Evolutionary conservation across 2,329 filamentous ascomycete species (phyloP).

Genomic region (Zymoseptoria tritici): DNA sequence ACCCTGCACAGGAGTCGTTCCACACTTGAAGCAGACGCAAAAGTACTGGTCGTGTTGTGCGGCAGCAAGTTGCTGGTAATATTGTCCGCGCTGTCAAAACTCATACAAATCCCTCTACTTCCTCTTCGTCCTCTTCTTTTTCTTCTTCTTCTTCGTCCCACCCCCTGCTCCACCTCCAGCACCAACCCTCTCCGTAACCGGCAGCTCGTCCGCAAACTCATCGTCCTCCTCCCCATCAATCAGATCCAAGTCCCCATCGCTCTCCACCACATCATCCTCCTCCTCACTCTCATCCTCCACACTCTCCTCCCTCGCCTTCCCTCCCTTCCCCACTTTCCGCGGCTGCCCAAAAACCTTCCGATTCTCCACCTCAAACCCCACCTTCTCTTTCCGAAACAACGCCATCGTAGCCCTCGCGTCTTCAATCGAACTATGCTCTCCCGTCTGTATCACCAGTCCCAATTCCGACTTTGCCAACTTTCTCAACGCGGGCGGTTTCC

Average conservation of each 20-base stretch:
- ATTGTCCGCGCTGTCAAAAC: background rate
- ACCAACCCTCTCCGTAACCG: slow-evolving; percentile 16
- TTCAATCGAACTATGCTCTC: slow-evolving; percentile 55
- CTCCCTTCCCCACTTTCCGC: slow-evolving; percentile 12
- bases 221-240: slow-evolving; percentile 26
- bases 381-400: slow-evolving; percentile 75
- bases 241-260: slow-evolving; percentile 19
- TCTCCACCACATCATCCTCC: slow-evolving; percentile 18
- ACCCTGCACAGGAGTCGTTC: too few species aligned
- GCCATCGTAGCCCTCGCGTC: slow-evolving; percentile 89
- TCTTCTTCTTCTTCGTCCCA: slow-evolving; percentile 26
- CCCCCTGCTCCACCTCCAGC: slow-evolving; percentile 30
- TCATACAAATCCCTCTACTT: slow-evolving; percentile 11
- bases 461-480: slow-evolving; percentile 50
- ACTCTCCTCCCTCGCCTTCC: slow-evolving; percentile 16
- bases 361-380: slow-evolving; percentile 76
- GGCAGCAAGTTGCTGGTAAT: too few species aligned
- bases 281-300: slow-evolving; percentile 20
- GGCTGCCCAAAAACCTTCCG: slow-evolving; percentile 52
- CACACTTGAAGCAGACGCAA: too few species aligned
- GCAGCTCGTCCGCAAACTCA: slow-evolving; percentile 17
- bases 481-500: slow-evolving; percentile 62
- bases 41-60: too few species aligned
- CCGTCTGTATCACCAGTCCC: slow-evolving; percentile 53
- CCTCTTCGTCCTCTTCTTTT: slow-evolving; percentile 30